Base-by-base conservation (phyloP, 805 yeast species). In the Schwanniomyces yamadae region DNA sequence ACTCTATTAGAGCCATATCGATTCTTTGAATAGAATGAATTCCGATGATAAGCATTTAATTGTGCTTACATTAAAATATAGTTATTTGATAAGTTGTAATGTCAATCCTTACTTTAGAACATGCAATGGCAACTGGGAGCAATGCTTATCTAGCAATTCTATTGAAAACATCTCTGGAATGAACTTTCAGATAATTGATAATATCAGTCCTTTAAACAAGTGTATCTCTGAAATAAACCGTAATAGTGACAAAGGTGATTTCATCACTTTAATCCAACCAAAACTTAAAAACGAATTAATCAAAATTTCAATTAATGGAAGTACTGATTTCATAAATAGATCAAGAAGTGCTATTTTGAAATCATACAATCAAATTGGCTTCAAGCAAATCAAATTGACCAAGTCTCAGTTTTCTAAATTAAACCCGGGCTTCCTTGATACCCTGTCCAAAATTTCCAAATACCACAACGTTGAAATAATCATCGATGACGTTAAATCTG, bases 401-500 rank as follows among this genome's bases (percentile, higher is more conserved):
- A 34, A 46, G 16, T 27, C 43, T 27, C 59, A 60, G 33, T 43
- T 67, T 25, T 33, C 38, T 9, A 22, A 41, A 5, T 47, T 63
- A 7, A 44, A 48, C 14, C 35, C 43, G 15, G 9, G 13, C 14
- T 66, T 66, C 40, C 40, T 54, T 14, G 37, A 34, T 17, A 47
- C 50, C 25, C 50, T 80, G 33, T 46, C 55, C 6, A 55, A 63
- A 18, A 47, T 80, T 8, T 69, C 80, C 1, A 40, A 52, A 17
- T 62, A 52, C 29, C 65, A 68, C 41, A 52, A 63, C 4, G 80
- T 77, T 10, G 77, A 77, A 42, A 64, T 80, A 23, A 42, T 69
- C 17, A 57, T 78, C 9, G 62, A 73, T 31, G 58, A 63, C 29
- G 46, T 44, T 19, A 54, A 53, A 8, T 42, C 58, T 14, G 45